Base-by-base conservation (phyloP, 306 rosid genomes). In the Gastrolobium villosum region DNA sequence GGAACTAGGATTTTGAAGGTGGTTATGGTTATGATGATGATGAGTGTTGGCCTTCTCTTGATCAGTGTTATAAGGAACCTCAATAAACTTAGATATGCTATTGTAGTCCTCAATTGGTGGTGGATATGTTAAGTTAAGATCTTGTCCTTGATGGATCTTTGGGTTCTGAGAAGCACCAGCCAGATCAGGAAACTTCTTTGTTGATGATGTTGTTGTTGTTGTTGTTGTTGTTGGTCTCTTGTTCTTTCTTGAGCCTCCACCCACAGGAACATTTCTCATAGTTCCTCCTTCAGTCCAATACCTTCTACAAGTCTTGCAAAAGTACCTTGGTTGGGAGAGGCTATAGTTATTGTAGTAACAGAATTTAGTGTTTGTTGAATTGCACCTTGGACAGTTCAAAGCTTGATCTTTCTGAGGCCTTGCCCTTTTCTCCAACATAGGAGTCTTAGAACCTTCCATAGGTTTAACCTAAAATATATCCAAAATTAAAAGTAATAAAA, bases 221-320 rank as follows among this genome's bases (percentile, higher is more conserved):
- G 88, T 2, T 62, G 91, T 69, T 5, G 94, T 65, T 3, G 82
- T 48, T 4, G 97, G 82, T 77, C 96, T 88, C 75, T 93, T 96
- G 90, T 93, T 96, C 84, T 95, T 95, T 83, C 99, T 85, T 9
- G 99, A 93, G 30, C 98, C 98, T 40, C 99, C 99, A 72, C 99
- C 99, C 1, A 96, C 99, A 6, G 99, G 99, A 76, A 96, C 97
- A 77, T 90, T 96, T 69, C 99, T 91, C 37, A 96, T 72, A 26
- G 99, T 91, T 2, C 99, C 99, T 69, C 99, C 99, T 53, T 91
- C 97, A 75, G 99, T 96, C 99, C 99, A 96, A 74, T 96, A 96
- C 91, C 99, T 93, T 69, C 96, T 74, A 76, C 99, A 96, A 70
- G 98, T 87, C 83, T 96, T 96, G 85, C 99, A 96, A 10, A 96